These are phyloP conservation scores for Colletotrichum navitas DNA, from an alignment of 2,329 filamentous ascomycete genomes.

Conservation along the genomic window DNA sequence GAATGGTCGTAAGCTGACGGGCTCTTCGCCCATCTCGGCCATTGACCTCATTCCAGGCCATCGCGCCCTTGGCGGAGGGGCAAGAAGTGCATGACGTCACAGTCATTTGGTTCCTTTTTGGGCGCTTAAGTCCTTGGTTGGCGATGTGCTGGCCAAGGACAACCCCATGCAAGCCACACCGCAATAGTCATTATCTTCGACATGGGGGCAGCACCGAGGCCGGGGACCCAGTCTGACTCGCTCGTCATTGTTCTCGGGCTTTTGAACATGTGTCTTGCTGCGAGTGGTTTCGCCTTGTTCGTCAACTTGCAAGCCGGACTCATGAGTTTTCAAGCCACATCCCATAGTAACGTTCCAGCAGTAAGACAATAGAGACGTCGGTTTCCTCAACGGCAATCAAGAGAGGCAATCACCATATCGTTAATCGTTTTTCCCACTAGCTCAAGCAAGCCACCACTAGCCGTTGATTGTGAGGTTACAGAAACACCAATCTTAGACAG, in stretches of 20 bases:
- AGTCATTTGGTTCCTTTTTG: not conserved
- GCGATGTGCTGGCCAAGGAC: constrained; percentile 29
- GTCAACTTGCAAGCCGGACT: not conserved
- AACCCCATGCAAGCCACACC: constrained; percentile 35
- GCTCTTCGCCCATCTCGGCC: not conserved
- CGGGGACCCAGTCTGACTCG: not conserved
- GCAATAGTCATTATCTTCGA: constrained; percentile 12
- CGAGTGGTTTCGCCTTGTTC: not conserved
- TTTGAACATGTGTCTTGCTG: not conserved
- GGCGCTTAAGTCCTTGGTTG: constrained; percentile 21
- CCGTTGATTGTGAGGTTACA: not conserved
- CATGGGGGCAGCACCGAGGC: not conserved
- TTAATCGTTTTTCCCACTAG: not conserved
- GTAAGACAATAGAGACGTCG: not conserved
- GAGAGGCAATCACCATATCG: not conserved
- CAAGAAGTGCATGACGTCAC: constrained; percentile 28
- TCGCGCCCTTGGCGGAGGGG: constrained; percentile 26
- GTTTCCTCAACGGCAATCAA: not conserved
- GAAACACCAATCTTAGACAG: not conserved
- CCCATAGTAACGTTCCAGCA: not conserved
- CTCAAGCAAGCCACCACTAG: not conserved
- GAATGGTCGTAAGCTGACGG: not conserved
- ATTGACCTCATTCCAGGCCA: constrained; percentile 37
- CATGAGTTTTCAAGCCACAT: not conserved
- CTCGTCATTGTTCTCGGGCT: not conserved